These are phyloP conservation scores for Acer saccharum DNA, from an alignment of 345 rosid species.

Conservation along the genomic window DNA sequence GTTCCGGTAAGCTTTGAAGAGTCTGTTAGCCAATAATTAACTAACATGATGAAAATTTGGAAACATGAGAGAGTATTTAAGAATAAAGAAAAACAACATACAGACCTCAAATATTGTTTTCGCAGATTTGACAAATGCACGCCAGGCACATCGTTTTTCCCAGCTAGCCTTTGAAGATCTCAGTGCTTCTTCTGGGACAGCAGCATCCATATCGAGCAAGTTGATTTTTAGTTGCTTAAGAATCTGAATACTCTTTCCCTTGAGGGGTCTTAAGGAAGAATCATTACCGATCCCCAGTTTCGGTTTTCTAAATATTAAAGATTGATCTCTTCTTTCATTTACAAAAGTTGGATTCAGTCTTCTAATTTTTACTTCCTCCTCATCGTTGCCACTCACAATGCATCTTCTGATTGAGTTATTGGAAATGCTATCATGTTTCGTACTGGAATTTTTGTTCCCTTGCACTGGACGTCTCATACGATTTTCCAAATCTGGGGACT, in stretches of 20 bases:
- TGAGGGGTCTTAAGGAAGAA: constrained; percentile 24
- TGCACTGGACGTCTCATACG: not conserved
- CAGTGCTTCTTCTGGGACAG: constrained; percentile 34
- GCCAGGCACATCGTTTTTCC: constrained; percentile 37
- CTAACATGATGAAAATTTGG: not conserved
- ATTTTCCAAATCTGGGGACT: constrained; percentile 1
- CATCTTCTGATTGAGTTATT: constrained; percentile 13
- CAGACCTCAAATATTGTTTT: constrained; percentile 41
- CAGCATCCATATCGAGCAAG: constrained; percentile 48
- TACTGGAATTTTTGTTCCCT: not conserved
- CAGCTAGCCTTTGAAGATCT: constrained; percentile 30
- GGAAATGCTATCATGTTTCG: constrained; percentile 6
- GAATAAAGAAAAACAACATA: not conserved
- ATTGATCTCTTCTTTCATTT: constrained; percentile 18
- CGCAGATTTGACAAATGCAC: constrained; percentile 35
- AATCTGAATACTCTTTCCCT: constrained; percentile 30
- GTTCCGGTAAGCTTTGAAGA: not conserved
- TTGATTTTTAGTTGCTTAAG: constrained; percentile 40
- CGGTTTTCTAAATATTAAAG: constrained; percentile 9
- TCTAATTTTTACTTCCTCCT: constrained; percentile 17
- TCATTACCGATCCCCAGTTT: constrained; percentile 15
- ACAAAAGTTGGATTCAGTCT: constrained; percentile 12
- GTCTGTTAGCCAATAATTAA: not conserved
- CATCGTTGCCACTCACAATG: constrained; percentile 11
- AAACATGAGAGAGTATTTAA: not conserved